phyloP scores from a whole-genome alignment of 2,329 filamentous ascomycete genomes.

The Alternaria incomplexa region DNA sequence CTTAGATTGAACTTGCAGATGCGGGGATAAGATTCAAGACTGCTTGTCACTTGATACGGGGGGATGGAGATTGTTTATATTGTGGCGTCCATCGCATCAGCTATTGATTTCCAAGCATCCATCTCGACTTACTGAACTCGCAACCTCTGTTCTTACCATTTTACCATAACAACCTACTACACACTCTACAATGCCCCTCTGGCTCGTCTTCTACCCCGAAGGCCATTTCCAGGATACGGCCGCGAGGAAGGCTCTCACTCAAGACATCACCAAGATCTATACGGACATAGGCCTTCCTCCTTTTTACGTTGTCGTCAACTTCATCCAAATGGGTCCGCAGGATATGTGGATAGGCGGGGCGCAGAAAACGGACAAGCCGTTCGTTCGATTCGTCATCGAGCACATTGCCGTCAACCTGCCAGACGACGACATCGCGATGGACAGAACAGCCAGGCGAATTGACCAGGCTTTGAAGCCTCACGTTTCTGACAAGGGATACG shows the following conservation, averaged over 20 bases:
- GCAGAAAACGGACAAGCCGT: constrained; percentile 30
- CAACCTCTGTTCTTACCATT: not conserved
- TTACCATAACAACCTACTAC: not conserved
- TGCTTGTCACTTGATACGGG: not conserved
- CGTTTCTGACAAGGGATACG: constrained; percentile 50
- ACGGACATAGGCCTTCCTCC: constrained; percentile 43
- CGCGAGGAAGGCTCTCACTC: constrained; percentile 39
- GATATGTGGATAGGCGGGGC: constrained; percentile 40
- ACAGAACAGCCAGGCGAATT: constrained; percentile 17
- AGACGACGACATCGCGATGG: constrained; percentile 20
- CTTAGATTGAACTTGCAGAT: too few relatives aligned
- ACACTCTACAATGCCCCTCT: constrained; percentile 48
- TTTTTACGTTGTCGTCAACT: constrained; percentile 53
- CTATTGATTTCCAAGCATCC: not conserved
- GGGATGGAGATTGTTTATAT: not conserved
- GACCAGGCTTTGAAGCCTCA: constrained; percentile 45
- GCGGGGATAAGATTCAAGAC: too few relatives aligned
- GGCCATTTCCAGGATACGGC: constrained; percentile 40
- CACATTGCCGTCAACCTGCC: constrained; percentile 37
- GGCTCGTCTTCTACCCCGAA: constrained; percentile 49
- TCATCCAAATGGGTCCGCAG: constrained; percentile 33
- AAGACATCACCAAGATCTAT: constrained; percentile 51
- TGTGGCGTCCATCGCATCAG: not conserved
- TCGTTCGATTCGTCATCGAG: constrained; percentile 42
- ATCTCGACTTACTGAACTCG: not conserved